Evolutionary conservation across 768 basidiomycete species (phyloP).

Genomic region (Mrakia blollopis): DNA sequence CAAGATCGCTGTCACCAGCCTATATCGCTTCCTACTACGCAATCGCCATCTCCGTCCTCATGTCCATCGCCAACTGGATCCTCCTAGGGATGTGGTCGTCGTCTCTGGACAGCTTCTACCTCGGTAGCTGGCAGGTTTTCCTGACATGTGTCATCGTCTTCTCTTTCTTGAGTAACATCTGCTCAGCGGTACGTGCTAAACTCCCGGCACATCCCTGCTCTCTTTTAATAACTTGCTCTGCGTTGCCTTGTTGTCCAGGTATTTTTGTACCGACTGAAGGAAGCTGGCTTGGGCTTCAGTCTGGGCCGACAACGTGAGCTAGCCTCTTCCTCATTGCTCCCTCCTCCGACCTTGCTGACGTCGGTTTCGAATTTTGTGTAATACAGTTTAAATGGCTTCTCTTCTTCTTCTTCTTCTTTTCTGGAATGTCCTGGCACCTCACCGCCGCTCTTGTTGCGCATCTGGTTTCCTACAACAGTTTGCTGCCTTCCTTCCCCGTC

Average conservation of each 20-base stretch:
- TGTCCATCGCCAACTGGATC: conserved; percentile 29
- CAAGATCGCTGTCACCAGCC: conserved; percentile 54
- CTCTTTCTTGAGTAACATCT: conserved; percentile 42
- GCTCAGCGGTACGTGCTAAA: conserved; percentile 36
- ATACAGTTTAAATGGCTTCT: conserved; percentile 10
- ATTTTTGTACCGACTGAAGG: conserved; percentile 44
- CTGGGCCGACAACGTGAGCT: conserved; percentile 33
- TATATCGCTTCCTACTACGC: conserved; percentile 49
- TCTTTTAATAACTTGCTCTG: neutral
- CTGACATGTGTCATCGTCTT: conserved; percentile 41
- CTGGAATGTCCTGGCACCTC: conserved; percentile 32
- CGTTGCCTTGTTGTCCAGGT: conserved; percentile 17
- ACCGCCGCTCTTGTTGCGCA: conserved; percentile 37
- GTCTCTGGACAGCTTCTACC: conserved; percentile 41
- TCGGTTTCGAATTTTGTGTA: neutral
- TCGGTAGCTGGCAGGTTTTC: conserved; percentile 45
- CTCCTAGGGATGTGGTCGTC: conserved; percentile 30
- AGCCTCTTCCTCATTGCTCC: neutral
- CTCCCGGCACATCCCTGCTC: no score
- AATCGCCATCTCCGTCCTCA: conserved; percentile 29
- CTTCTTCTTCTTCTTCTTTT: conserved; percentile 30
- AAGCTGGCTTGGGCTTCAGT: conserved; percentile 42
- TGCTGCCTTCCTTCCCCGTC: neutral
- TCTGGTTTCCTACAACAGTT: conserved; percentile 37
- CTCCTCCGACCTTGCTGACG: neutral